These are phyloP conservation scores for Paraphaeosphaeria minitans DNA, from an alignment of 2,329 filamentous ascomycete species.

Conservation along the genomic window DNA sequence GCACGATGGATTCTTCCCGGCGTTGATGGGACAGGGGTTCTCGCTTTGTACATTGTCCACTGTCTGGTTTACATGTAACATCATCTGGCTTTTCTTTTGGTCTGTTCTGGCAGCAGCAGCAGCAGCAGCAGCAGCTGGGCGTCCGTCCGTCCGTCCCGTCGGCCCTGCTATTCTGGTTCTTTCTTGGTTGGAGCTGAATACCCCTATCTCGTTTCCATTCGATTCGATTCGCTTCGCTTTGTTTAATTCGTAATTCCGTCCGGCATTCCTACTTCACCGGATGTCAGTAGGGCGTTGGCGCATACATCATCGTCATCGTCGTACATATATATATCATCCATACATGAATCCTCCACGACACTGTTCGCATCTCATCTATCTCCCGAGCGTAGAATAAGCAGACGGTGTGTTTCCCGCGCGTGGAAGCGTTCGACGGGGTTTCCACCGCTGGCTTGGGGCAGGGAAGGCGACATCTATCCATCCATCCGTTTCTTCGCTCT, in stretches of 20 bases:
- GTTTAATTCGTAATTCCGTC: background rate
- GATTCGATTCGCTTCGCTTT: background rate
- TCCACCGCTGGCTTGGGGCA: background rate
- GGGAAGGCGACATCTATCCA: no score
- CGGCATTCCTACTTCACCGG: background rate
- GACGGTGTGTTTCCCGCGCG: no score
- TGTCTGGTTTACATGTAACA: constrained; percentile 11
- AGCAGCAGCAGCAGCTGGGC: no score
- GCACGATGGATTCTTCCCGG: background rate
- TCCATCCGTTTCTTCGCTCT: no score
- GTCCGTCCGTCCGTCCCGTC: no score
- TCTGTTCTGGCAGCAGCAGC: background rate
- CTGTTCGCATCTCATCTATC: background rate
- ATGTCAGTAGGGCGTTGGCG: background rate
- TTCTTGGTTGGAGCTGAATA: constrained; percentile 28
- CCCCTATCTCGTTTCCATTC: constrained; percentile 12
- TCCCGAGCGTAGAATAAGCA: no score
- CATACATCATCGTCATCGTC: background rate
- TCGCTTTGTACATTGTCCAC: constrained; percentile 11
- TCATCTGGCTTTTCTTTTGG: background rate
- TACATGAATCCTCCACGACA: constrained; percentile 9
- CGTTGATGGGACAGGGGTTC: background rate
- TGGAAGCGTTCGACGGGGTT: background rate
- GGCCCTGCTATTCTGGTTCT: background rate
- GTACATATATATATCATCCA: constrained; percentile 1